phyloP scores from a whole-genome alignment of 306 rosid genomes.

The Begonia loranthoides region DNA sequence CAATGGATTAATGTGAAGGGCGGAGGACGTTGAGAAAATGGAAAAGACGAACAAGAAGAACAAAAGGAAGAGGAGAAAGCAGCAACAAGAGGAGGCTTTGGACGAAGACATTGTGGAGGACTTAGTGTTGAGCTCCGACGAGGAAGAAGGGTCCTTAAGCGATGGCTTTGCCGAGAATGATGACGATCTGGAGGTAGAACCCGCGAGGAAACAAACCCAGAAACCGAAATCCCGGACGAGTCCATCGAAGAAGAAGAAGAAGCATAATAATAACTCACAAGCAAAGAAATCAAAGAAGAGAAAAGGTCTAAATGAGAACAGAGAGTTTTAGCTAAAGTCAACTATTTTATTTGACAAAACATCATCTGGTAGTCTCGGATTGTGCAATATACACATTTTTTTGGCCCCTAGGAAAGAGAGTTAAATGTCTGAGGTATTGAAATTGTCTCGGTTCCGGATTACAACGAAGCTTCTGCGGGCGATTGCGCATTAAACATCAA shows the following conservation, averaged over 20 bases:
- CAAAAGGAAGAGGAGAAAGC: constrained; percentile 22
- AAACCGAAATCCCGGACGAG: constrained; percentile 18
- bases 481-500: too few species aligned
- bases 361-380: too few species aligned
- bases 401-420: too few species aligned
- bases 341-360: too few species aligned
- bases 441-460: too few species aligned
- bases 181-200: constrained; percentile 9
- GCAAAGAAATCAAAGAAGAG: constrained; percentile 26
- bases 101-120: constrained; percentile 87
- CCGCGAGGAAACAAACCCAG: constrained; percentile 24
- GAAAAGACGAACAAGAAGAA: constrained; percentile 37
- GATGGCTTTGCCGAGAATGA: constrained; percentile 22
- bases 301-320: constrained; percentile 9
- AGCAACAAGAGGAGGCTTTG: constrained; percentile 30
- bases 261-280: constrained; percentile 7
- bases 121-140: constrained; percentile 81
- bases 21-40: constrained; percentile 25
- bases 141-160: constrained; percentile 33
- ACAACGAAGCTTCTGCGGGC: too few species aligned
- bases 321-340: background rate
- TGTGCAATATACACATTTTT: too few species aligned
- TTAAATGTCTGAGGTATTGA: too few species aligned
- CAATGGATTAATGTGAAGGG: constrained; percentile 23
- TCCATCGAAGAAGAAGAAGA: constrained; percentile 19